Evolutionary conservation across 106 monocot genomes (phyloP).

Genomic region (Platanthera zijinensis): DNA sequence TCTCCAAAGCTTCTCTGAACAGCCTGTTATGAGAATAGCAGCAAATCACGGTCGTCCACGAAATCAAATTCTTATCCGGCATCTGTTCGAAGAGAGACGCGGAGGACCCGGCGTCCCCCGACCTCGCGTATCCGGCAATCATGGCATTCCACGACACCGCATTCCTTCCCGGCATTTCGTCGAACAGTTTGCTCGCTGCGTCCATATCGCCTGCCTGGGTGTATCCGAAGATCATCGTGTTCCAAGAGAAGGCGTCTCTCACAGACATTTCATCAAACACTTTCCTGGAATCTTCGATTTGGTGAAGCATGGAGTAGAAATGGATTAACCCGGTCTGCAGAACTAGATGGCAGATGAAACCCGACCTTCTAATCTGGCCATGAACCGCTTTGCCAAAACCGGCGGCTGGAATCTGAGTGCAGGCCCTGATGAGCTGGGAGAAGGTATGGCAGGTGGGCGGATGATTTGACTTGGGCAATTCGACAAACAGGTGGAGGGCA

Average conservation of each 20-base stretch:
- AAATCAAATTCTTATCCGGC: constrained; percentile 42
- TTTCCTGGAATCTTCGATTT: constrained; percentile 20
- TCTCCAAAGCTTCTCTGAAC: constrained; percentile 33
- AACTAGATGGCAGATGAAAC: constrained; percentile 30
- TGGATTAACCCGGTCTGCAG: constrained; percentile 49
- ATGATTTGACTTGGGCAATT: constrained; percentile 13
- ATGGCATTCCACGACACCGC: constrained; percentile 42
- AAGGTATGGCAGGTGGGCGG: constrained; percentile 33
- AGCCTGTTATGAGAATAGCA: constrained; percentile 42
- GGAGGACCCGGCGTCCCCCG: constrained; percentile 36
- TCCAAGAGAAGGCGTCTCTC: constrained; percentile 45
- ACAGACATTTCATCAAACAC: constrained; percentile 43
- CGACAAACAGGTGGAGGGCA: constrained; percentile 24
- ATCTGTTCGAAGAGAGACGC: constrained; percentile 31
- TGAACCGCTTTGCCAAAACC: constrained; percentile 32
- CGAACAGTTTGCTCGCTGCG: constrained; percentile 26
- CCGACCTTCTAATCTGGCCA: constrained; percentile 28
- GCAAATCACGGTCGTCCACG: constrained; percentile 70
- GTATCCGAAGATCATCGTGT: constrained; percentile 31
- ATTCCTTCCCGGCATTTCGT: constrained; percentile 40
- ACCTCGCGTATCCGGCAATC: constrained; percentile 34
- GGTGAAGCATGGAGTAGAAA: constrained; percentile 26
- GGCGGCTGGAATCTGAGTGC: constrained; percentile 1
- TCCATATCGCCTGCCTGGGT: constrained; percentile 18
- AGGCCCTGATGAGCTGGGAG: constrained; percentile 47